Evolutionary conservation across 2,329 filamentous ascomycete species (phyloP).

Genomic region (Neophaeococcomyces aloes): DNA sequence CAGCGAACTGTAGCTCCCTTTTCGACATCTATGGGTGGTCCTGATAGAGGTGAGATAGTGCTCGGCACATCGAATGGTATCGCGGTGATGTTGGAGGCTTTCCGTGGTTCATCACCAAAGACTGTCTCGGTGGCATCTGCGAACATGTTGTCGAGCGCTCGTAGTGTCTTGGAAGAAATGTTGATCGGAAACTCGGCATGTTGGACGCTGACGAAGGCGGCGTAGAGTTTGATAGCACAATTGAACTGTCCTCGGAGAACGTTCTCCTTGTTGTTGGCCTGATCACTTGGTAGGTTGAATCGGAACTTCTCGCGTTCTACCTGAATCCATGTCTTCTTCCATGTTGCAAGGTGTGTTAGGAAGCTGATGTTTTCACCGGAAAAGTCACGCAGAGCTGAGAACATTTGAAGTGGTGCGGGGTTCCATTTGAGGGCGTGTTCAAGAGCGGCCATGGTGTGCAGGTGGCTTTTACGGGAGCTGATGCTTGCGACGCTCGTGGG

Average conservation of each 20-base stretch:
- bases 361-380: conserved; percentile 59
- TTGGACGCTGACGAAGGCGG: conserved; percentile 44
- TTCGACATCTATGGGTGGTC: too few relatives aligned
- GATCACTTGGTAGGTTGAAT: conserved; percentile 8
- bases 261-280: conserved; percentile 14
- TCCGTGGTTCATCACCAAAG: conserved; percentile 34
- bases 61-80: conserved; percentile 14
- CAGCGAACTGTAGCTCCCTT: background rate
- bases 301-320: conserved; percentile 5
- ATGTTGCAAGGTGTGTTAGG: conserved; percentile 45
- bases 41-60: conserved; percentile 2
- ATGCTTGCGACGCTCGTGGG: conserved; percentile 13
- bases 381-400: conserved; percentile 53
- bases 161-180: conserved; percentile 18
- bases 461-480: conserved; percentile 8
- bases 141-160: conserved; percentile 9
- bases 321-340: conserved; percentile 34
- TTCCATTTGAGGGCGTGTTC: conserved; percentile 48
- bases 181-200: conserved; percentile 55
- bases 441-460: conserved; percentile 40
- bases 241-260: conserved; percentile 37
- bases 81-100: conserved; percentile 14
- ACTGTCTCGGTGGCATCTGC: background rate
- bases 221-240: conserved; percentile 47
- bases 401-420: conserved; percentile 47